Base-by-base conservation (phyloP, 208 protist genomes). In the Phytomonas francai region DNA sequence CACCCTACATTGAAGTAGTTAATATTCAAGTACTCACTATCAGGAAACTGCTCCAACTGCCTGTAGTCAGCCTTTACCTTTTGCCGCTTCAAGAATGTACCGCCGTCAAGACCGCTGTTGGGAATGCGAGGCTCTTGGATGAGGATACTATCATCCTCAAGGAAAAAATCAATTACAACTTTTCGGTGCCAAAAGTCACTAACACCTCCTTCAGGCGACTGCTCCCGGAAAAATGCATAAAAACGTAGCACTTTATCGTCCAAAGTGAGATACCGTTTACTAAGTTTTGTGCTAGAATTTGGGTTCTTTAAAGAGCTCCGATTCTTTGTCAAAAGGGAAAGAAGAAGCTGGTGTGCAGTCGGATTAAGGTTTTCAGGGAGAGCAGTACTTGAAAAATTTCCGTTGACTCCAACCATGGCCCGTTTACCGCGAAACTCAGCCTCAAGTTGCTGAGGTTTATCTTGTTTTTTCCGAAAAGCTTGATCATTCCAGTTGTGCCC, bases 221-320 rank as follows among this genome's bases (percentile, higher is more conserved):
- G 84, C 78, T 98, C 97, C 31, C 84, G 83, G 81, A 98, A 98
- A 84, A 93, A 99, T 16, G 92, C 95, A 66, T 94, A 95, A 78
- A 98, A 99, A 39, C 94, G 84, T 22, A 99, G 83, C 36, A 98
- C 94, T 71, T 98, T 97, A 66, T 96, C 80, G 42, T 97, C 93
- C 42, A 97, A 82, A 12, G 84, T 93, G 8, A 97, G 79, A 67
- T 77, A 88, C 6, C 67, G 57, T 51, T 59, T 72, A 11, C 62
- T 60, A 56, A 58, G 66, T 63, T 71, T 14, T 63, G 72, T 70
- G 45, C 67, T 54, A n/a, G 76, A 70, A 9, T 9, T 3, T 49
- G 39, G 12, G 39, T 49, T 19, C 39, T 49, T 49, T 19, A 49
- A 49, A 19, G 39, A 49, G 14, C 39, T 12, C 12, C 39, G 39